phyloP scores from a whole-genome alignment of 2,329 filamentous ascomycete species.

The Orbilia quercus region DNA sequence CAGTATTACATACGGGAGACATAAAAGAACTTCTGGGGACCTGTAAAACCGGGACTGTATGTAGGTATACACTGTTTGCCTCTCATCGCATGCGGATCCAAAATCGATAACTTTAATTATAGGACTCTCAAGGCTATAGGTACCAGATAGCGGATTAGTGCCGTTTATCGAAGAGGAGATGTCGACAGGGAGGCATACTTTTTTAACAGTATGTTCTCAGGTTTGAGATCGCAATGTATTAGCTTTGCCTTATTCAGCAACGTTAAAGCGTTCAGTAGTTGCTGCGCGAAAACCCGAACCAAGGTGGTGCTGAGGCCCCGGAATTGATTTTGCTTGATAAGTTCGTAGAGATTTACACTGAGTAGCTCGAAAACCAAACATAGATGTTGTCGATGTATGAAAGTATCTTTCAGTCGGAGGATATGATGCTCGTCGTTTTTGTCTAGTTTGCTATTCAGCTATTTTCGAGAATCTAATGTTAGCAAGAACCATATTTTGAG shows the following conservation, averaged over 20 bases:
- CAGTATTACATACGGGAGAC: conserved; percentile 74
- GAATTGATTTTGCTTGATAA: conserved; percentile 99
- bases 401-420: conserved; percentile 93
- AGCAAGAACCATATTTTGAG: background rate
- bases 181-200: conserved; percentile 69
- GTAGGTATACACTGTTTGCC: conserved; percentile 98
- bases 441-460: conserved; percentile 98
- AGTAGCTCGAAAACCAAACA: conserved; percentile 96
- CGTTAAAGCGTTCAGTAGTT: conserved; percentile 90
- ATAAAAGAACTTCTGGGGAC: conserved; percentile 94
- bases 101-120: conserved; percentile 99
- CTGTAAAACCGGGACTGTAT: conserved; percentile 98
- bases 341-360: conserved; percentile 96
- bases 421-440: conserved; percentile 99
- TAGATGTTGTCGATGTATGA: conserved; percentile 96
- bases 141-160: conserved; percentile 14
- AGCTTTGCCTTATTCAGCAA: conserved; percentile 94
- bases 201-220: conserved; percentile 96
- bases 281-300: conserved; percentile 96
- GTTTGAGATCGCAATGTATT: conserved; percentile 98
- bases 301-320: conserved; percentile 94
- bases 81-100: conserved; percentile 95
- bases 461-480: background rate
- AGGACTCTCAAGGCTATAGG: conserved; percentile 83
- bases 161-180: background rate